Conservation (phyloP, 768 basidiomycete species). For the Rhizopogon vulgaris region DNA sequence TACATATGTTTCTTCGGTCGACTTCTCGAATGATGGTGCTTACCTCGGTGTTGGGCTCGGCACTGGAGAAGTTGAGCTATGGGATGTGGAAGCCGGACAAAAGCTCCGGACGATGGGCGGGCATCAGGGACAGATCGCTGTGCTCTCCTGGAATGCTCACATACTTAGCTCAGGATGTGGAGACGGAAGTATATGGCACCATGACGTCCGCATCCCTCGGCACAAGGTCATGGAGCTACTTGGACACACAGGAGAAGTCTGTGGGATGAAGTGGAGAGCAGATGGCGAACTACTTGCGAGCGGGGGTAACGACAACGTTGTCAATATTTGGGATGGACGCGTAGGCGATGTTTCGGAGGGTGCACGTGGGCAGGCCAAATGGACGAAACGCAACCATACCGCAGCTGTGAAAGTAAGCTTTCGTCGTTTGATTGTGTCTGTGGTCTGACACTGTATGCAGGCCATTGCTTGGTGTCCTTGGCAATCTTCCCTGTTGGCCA, state of each 20-base stretch:
- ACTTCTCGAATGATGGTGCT: constrained; percentile 74
- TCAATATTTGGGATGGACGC: constrained; percentile 95
- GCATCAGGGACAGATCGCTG: constrained; percentile 78
- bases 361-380: constrained; percentile 63
- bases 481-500: constrained; percentile 86
- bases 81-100: constrained; percentile 77
- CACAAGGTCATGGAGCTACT: constrained; percentile 89
- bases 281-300: constrained; percentile 90
- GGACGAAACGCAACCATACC: constrained; percentile 88
- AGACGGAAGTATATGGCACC: constrained; percentile 95
- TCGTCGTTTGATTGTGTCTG: not conserved
- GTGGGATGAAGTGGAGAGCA: constrained; percentile 82
- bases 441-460: constrained; percentile 30
- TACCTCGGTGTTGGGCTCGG: constrained; percentile 81
- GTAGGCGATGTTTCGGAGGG: constrained; percentile 45
- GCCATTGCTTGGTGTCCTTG: constrained; percentile 97
- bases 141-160: constrained; percentile 83
- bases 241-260: constrained; percentile 91
- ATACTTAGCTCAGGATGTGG: constrained; percentile 84
- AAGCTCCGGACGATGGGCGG: constrained; percentile 90
- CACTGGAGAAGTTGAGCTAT: constrained; percentile 86
- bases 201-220: constrained; percentile 82
- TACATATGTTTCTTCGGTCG: constrained; percentile 68
- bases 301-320: constrained; percentile 96
- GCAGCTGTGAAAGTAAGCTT: constrained; percentile 70